Evolutionary conservation across 345 rosid genomes (phyloP), one percentile per base, ranked within the genome.

Genomic region (Dimocarpus longan): DNA sequence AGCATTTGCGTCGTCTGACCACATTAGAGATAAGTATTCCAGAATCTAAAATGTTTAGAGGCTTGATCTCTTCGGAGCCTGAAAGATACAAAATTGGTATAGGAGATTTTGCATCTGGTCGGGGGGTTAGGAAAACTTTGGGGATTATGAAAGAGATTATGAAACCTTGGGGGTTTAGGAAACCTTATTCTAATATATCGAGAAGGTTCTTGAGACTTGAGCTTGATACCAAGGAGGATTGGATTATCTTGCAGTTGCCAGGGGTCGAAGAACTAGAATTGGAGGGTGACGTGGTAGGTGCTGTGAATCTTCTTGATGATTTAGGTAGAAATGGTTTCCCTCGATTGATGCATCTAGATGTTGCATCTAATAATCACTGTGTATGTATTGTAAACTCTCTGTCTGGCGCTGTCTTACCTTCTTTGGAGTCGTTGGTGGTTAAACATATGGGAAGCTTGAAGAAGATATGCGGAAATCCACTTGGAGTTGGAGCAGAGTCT

Each of bases 11-110:
- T 18, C 21, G 64, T 0, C 22, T 78, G 22, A 46, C 10, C 19
- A 65, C 59, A 12, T 50, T 81, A 66, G 74, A 81, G 42, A 57
- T 85, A 3, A 22, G 62, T 21, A 18, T 85, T 22, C 19, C 22
- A 6, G 64, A 80, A 75, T 66, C 64, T 6, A 18, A 24, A 16
- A 12, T 46, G 7, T 39, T 81, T 0, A 9, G 11, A 8, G 72
- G 54, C 39, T 28, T 85, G 10, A 52, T 77, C 22, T 24, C 16
- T 4, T 10, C 18, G 15, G 63, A 76, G 15, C 42, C 81, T 39
- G 28, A 68, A 22, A 74, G 78, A 18, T 82, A 21, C 56, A 62
- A 16, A 67, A 66, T 85, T 43, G 16, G 57, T 0, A 50, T 80
- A 2, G 85, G 85, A 32, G 4, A 3, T 32, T 0, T 2, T 32